phyloP scores from a whole-genome alignment of 1,284 basidiomycete genomes.

The Fistulinella staudtii region DNA sequence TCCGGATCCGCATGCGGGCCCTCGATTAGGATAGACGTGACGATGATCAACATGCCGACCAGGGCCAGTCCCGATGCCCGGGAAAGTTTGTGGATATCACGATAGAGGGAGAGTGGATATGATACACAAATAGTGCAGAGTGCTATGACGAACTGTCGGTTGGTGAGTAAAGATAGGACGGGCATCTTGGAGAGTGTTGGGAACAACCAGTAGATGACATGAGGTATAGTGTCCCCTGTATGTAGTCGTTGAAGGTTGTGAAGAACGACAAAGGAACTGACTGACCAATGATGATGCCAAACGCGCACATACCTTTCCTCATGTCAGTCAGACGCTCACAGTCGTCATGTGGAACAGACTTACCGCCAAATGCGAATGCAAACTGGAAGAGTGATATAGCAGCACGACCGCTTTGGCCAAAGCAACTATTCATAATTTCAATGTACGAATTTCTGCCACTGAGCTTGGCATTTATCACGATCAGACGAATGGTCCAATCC shows the following conservation, averaged over 20 bases:
- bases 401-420: conserved; percentile 82
- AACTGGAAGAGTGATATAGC: conserved; percentile 98
- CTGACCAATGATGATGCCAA: conserved; percentile 83
- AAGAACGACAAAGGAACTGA: conserved; percentile 36
- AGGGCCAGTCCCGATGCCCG: conserved; percentile 89
- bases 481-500: conserved; percentile 98
- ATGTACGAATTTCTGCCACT: conserved; percentile 93
- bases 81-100: conserved; percentile 96
- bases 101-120: conserved; percentile 93
- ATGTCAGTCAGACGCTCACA: conserved; percentile 3
- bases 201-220: conserved; percentile 86
- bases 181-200: conserved; percentile 70
- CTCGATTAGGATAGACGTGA: conserved; percentile 81
- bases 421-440: conserved; percentile 95
- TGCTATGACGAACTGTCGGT: conserved; percentile 86
- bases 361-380: conserved; percentile 93
- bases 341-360: conserved; percentile 25
- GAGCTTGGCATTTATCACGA: conserved; percentile 93
- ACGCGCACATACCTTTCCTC: conserved; percentile 84
- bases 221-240: conserved; percentile 90
- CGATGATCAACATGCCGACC: conserved; percentile 93
- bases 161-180: conserved; percentile 72
- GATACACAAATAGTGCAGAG: conserved; percentile 86
- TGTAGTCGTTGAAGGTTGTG: not conserved
- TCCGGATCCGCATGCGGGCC: conserved; percentile 78